Conservation (phyloP, 1,139 yeast genomes). For the Martiniozyma asiatica region DNA sequence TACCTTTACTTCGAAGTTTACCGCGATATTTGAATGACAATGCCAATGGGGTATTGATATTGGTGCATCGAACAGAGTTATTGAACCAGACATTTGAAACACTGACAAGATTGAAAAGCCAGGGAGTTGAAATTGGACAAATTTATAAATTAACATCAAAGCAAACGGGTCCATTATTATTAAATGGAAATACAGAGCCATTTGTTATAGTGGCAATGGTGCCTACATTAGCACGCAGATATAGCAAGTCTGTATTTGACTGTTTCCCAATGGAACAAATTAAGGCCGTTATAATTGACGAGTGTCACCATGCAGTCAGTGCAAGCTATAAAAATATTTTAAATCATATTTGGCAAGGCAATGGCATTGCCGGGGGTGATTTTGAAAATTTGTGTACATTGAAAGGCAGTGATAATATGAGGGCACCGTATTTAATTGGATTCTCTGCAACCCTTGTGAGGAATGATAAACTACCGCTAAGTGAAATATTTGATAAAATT, state of each 20-base stretch:
- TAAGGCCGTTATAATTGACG: conserved; percentile 75
- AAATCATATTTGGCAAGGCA: too few relatives aligned
- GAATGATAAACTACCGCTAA: conserved; percentile 52
- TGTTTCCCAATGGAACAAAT: conserved; percentile 45
- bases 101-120: conserved; percentile 28
- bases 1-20: conserved; percentile 34
- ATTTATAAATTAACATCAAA: too few relatives aligned
- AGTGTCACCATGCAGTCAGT: conserved; percentile 89
- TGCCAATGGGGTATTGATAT: conserved; percentile 34
- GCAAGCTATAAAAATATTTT: conserved; percentile 49
- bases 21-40: conserved; percentile 29
- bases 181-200: conserved; percentile 9
- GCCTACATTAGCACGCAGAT: conserved; percentile 41
- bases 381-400: too few relatives aligned
- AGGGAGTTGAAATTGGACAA: too few relatives aligned
- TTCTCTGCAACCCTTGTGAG: conserved; percentile 78
- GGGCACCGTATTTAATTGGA: conserved; percentile 46
- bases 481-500: conserved; percentile 55
- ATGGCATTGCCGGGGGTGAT: too few relatives aligned
- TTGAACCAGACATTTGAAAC: conserved; percentile 57
- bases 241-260: conserved; percentile 28
- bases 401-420: too few relatives aligned
- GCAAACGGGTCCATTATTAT: too few relatives aligned
- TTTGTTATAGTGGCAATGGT: conserved; percentile 66
- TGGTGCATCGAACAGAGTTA: conserved; percentile 77